Conservation (phyloP, 345 rosid species). For the Pistacia atlantica region DNA sequence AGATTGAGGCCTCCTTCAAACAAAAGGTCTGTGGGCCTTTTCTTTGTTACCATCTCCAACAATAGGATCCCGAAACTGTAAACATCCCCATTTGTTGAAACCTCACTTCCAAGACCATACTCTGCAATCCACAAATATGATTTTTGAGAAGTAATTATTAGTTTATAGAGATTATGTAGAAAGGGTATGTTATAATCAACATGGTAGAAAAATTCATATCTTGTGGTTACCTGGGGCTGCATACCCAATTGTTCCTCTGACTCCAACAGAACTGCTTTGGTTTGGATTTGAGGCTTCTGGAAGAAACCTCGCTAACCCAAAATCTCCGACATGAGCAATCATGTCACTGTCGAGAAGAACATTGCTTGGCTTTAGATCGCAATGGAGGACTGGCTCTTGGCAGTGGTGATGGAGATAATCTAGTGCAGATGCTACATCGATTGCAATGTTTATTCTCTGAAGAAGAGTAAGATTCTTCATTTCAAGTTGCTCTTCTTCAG, state of each 20-base stretch:
- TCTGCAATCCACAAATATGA: conserved; percentile 17
- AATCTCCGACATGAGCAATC: neutral
- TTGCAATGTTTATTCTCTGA: neutral
- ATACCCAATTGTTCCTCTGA: conserved; percentile 19
- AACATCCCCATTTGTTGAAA: conserved; percentile 27
- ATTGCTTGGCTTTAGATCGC: conserved; percentile 16
- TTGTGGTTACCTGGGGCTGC: conserved; percentile 21
- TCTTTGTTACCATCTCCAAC: conserved; percentile 30
- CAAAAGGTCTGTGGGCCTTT: conserved; percentile 20
- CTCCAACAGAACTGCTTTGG: conserved; percentile 12
- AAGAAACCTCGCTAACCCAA: conserved; percentile 7
- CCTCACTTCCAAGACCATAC: conserved; percentile 33
- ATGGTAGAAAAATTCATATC: neutral
- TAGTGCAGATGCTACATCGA: conserved; percentile 4
- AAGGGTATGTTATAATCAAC: neutral
- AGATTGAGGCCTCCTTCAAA: conserved; percentile 24
- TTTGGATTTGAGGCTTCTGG: neutral
- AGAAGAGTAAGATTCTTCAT: neutral
- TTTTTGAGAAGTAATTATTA: neutral
- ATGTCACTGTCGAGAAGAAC: neutral
- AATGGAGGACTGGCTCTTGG: neutral
- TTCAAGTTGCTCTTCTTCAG: neutral
- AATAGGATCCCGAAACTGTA: conserved; percentile 31
- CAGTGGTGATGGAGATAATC: conserved; percentile 1
- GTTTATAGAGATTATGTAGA: neutral